phyloP scores from a whole-genome alignment of 2,329 filamentous ascomycete genomes.

The Colletotrichum eremochloae region DNA sequence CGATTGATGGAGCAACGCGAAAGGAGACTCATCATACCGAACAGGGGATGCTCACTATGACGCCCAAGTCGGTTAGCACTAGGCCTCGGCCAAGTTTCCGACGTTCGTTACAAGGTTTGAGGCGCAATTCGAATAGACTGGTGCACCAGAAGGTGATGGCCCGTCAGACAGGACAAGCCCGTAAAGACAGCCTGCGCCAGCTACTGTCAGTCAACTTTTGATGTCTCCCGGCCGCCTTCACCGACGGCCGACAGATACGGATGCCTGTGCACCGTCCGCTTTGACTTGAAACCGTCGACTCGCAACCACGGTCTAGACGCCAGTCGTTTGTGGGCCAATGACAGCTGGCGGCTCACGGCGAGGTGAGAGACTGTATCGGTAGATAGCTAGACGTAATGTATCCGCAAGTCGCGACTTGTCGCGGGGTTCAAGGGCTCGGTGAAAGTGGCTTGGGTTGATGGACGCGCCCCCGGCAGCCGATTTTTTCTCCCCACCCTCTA shows the following conservation, averaged over 20 bases:
- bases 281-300: slow-evolving; percentile 30
- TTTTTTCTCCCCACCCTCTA: slow-evolving; percentile 26
- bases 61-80: slow-evolving; percentile 8
- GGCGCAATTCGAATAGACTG: slow-evolving; percentile 14
- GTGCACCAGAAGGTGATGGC: background rate
- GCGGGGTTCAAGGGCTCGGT: slow-evolving; percentile 37
- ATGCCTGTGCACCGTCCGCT: slow-evolving; percentile 31
- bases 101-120: slow-evolving; percentile 26
- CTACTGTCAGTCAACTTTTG: slow-evolving; percentile 21
- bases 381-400: slow-evolving; percentile 28
- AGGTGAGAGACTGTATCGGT: slow-evolving; percentile 11
- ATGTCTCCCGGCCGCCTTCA: slow-evolving; percentile 15
- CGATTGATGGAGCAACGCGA: slow-evolving; percentile 41
- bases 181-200: slow-evolving; percentile 26
- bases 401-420: slow-evolving; percentile 13
- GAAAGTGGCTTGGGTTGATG: slow-evolving; percentile 7
- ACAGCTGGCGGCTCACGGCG: slow-evolving; percentile 19
- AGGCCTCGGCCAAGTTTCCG: background rate
- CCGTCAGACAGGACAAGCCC: slow-evolving; percentile 18
- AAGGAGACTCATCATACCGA: slow-evolving; percentile 33
- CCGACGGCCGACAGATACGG: slow-evolving; percentile 16
- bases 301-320: slow-evolving; percentile 8
- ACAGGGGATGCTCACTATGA: slow-evolving; percentile 14
- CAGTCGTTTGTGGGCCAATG: slow-evolving; percentile 35
- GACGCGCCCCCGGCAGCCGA: slow-evolving; percentile 6